These are phyloP conservation scores for Datura wrightii DNA, from an alignment of 257 asterid species.

Conservation along the genomic window DNA sequence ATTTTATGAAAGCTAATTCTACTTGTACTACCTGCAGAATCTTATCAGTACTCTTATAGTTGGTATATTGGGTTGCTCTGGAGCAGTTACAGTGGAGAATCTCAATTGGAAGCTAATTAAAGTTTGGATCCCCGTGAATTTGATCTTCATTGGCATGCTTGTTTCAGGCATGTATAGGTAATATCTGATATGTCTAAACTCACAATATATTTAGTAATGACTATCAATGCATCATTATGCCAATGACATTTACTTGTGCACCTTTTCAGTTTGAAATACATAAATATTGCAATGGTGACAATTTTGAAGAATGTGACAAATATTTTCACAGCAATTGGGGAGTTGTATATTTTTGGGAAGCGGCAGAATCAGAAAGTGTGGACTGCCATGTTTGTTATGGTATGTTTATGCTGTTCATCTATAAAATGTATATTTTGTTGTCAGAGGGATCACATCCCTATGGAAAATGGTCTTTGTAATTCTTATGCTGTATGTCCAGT, in stretches of 20 bases:
- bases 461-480: neutral
- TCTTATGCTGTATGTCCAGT: neutral
- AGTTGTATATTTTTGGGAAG: conserved; percentile 56
- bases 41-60: conserved; percentile 50
- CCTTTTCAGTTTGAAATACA: conserved; percentile 56
- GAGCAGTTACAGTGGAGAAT: conserved; percentile 53
- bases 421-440: neutral
- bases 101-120: conserved; percentile 51
- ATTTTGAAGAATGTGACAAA: conserved; percentile 62
- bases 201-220: neutral
- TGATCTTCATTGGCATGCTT: conserved; percentile 61
- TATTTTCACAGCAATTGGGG: conserved; percentile 59
- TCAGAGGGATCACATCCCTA: neutral
- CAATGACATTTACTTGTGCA: conserved; percentile 38
- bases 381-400: conserved; percentile 64
- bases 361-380: conserved; percentile 57
- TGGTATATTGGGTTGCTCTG: conserved; percentile 49
- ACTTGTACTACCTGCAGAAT: conserved; percentile 45
- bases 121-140: conserved; percentile 58
- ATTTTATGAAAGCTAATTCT: neutral
- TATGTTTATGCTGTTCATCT: conserved; percentile 31
- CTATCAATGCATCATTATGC: conserved; percentile 14
- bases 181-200: neutral
- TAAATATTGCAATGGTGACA: conserved; percentile 65
- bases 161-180: conserved; percentile 62